phyloP scores from a whole-genome alignment of 257 asterid species.

The Solanum dulcamara region DNA sequence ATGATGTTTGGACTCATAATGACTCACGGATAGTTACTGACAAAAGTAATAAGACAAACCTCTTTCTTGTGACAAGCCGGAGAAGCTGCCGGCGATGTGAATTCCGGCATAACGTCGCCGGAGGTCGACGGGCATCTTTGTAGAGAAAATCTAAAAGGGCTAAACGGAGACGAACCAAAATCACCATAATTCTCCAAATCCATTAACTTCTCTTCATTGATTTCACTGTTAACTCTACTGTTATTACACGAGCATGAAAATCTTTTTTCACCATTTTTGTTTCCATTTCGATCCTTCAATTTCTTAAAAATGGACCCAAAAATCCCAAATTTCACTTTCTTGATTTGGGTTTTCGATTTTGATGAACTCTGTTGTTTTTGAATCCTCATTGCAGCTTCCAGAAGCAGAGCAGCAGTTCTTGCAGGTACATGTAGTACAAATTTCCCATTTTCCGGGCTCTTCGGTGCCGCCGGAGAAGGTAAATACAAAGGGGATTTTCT shows the following conservation, averaged over 20 bases:
- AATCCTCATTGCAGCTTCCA: conserved; percentile 79
- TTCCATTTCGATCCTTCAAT: conserved; percentile 43
- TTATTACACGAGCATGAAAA: background rate
- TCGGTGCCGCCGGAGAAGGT: conserved; percentile 22
- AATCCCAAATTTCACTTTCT: conserved; percentile 33
- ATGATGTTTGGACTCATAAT: background rate
- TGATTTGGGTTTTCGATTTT: conserved; percentile 21
- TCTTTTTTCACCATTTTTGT: conserved; percentile 1
- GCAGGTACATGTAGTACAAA: conserved; percentile 59
- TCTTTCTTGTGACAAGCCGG: conserved; percentile 38
- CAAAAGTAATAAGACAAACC: conserved; percentile 30
- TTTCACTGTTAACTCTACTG: conserved; percentile 23
- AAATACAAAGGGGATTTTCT: conserved; percentile 44
- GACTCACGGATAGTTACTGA: background rate
- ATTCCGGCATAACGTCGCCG: conserved; percentile 42
- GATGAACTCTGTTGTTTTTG: conserved; percentile 33
- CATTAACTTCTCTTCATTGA: conserved; percentile 15
- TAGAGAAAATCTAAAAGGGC: conserved; percentile 47
- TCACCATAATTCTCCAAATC: conserved; percentile 27
- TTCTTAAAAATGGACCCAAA: conserved; percentile 49
- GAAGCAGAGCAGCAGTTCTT: conserved; percentile 49
- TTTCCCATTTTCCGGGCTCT: conserved; percentile 19
- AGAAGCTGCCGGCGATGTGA: conserved; percentile 55
- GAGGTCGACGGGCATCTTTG: conserved; percentile 17
- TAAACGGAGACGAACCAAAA: background rate